phyloP scores from a whole-genome alignment of 2,329 filamentous ascomycete genomes.

The Cercospora sesami region DNA sequence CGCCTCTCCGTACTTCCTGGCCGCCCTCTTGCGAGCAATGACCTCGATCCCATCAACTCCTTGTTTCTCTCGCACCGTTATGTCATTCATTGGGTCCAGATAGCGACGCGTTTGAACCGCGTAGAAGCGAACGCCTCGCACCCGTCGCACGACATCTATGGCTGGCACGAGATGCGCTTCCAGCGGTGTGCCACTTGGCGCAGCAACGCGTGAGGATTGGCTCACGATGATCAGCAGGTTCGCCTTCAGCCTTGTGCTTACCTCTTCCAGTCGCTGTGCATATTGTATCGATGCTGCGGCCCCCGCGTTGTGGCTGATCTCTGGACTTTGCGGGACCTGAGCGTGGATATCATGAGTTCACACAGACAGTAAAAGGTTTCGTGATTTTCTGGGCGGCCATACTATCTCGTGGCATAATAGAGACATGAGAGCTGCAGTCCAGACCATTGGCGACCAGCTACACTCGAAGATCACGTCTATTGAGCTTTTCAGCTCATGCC shows the following conservation, averaged over 20 bases:
- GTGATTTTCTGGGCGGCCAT: neutral
- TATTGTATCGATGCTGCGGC: neutral
- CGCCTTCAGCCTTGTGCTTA: neutral
- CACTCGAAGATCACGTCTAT: neutral
- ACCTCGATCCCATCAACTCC: neutral
- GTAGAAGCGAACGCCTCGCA: neutral
- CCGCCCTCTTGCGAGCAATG: neutral
- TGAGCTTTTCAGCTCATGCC: neutral
- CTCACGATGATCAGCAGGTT: neutral
- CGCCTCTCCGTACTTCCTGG: neutral
- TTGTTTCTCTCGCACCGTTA: neutral
- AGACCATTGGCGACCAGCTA: no score
- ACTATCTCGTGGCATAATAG: no score
- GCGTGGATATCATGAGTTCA: neutral
- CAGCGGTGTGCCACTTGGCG: neutral
- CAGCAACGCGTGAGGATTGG: neutral
- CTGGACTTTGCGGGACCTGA: neutral
- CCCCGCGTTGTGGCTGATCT: neutral
- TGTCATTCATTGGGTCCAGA: neutral
- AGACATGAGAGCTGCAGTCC: no score
- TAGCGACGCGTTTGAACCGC: neutral
- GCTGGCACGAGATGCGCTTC: neutral
- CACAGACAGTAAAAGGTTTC: neutral
- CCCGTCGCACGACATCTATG: neutral
- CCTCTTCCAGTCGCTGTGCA: neutral